A percentile compares a stretch with the other conserved stretches of the same genome.
Conservation (phyloP, 257 asterid species). For the Lantana camara region DNA sequence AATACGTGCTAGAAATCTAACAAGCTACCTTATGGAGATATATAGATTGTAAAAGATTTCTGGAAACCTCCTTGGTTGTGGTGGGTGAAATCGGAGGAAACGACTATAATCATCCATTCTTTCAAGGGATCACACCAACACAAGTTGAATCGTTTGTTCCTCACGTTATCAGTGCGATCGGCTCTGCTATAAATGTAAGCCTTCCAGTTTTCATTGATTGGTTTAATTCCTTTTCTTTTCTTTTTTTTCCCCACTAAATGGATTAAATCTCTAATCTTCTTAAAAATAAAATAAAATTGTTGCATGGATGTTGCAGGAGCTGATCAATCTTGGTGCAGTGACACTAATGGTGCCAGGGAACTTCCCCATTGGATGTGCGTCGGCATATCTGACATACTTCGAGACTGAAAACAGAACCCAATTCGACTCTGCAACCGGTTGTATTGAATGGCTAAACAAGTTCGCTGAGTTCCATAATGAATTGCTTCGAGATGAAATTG, state of each 20-base stretch:
- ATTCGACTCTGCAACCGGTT: constrained; percentile 47
- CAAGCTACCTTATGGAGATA: no score
- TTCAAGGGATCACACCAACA: constrained; percentile 7
- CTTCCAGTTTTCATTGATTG: no score
- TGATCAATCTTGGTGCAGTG: constrained; percentile 49
- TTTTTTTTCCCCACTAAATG: no score
- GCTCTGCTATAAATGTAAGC: constrained; percentile 10
- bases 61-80: constrained; percentile 24
- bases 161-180: constrained; percentile 19
- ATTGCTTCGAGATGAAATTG: constrained; percentile 42
- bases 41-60: constrained; percentile 18
- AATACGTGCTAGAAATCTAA: no score
- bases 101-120: constrained; percentile 34
- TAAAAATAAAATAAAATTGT: no score
- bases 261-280: no score
- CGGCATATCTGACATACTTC: constrained; percentile 36
- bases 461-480: constrained; percentile 42
- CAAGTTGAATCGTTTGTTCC: constrained; percentile 27
- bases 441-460: constrained; percentile 53
- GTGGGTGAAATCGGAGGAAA: constrained; percentile 43
- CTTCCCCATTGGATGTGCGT: constrained; percentile 51
- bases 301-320: no score
- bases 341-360: constrained; percentile 55
- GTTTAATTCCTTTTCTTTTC: no score
- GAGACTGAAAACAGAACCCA: constrained; percentile 10